A percentile compares a stretch with the other conserved stretches of the same genome.
These are phyloP conservation scores for Mortierella sp. DNA, from an alignment of 371 early-diverging fungal genomes.

Conservation along the genomic window DNA sequence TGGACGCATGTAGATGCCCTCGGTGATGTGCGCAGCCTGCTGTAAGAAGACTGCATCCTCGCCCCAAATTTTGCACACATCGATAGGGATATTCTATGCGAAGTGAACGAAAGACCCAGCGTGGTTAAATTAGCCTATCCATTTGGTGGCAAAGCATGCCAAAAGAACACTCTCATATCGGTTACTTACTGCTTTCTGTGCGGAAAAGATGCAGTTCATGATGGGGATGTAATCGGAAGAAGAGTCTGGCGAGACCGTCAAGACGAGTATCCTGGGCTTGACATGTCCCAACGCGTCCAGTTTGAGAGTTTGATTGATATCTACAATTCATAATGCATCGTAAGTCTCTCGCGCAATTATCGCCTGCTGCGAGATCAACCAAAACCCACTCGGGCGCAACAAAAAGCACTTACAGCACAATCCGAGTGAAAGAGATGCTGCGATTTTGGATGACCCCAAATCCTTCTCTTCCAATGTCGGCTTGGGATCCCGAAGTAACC, in stretches of 20 bases:
- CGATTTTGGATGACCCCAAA: slow-evolving; percentile 57
- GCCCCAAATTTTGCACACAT: slow-evolving; percentile 88
- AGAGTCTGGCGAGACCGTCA: slow-evolving; percentile 90
- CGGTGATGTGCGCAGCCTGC: slow-evolving; percentile 93
- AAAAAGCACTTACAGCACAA: slow-evolving; percentile 31
- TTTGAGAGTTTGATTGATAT: slow-evolving; percentile 77
- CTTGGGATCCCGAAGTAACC: slow-evolving; percentile 61
- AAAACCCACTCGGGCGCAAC: no score
- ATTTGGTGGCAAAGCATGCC: slow-evolving; percentile 15
- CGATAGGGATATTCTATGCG: slow-evolving; percentile 82
- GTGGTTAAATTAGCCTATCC: background rate
- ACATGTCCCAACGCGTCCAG: slow-evolving; percentile 70
- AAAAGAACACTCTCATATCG: background rate
- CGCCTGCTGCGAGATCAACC: no score
- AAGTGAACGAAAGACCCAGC: background rate
- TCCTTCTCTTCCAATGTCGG: slow-evolving; percentile 61
- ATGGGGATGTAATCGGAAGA: slow-evolving; percentile 93
- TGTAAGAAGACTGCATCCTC: slow-evolving; percentile 90
- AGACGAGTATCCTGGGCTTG: slow-evolving; percentile 86
- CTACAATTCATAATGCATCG: slow-evolving; percentile 48
- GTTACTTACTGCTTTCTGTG: slow-evolving; percentile 84
- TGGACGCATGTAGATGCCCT: slow-evolving; percentile 84
- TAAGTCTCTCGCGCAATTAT: background rate
- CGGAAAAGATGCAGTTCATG: slow-evolving; percentile 98
- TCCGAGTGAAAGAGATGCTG: slow-evolving; percentile 44